These are phyloP conservation scores for Ettlia oleoabundans DNA, from an alignment of 139 green algal genomes.

Conservation along the genomic window DNA sequence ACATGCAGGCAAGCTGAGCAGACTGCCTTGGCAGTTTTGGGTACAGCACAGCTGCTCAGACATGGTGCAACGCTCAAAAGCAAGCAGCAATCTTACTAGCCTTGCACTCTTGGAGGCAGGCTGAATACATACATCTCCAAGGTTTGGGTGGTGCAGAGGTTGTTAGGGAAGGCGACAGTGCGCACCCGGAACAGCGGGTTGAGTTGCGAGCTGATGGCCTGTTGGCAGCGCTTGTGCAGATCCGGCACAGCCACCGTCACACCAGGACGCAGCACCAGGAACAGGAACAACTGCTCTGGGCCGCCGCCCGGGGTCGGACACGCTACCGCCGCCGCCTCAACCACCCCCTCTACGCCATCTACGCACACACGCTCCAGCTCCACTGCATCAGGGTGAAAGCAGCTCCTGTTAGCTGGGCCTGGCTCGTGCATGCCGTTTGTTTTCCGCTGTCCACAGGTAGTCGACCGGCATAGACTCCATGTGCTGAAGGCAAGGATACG, in stretches of 20 bases:
- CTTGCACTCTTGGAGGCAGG: not conserved
- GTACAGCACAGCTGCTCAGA: too few relatives aligned
- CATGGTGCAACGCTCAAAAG: too few relatives aligned
- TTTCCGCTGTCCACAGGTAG: too few relatives aligned
- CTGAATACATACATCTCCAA: too few relatives aligned
- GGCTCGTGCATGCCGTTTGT: too few relatives aligned
- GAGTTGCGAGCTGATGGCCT: conserved; percentile 73
- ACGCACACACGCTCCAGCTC: conserved; percentile 87
- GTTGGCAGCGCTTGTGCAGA: conserved; percentile 62
- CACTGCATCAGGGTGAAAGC: conserved; percentile 44
- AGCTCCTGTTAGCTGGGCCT: not conserved
- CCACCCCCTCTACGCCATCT: conserved; percentile 45
- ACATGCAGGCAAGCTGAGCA: too few relatives aligned
- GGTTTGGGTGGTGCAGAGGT: too few relatives aligned
- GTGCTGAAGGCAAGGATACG: not conserved
- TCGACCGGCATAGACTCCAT: too few relatives aligned
- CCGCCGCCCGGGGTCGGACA: conserved; percentile 76
- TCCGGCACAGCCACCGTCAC: not conserved
- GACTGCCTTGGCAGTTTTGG: too few relatives aligned
- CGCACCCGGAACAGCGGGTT: conserved; percentile 94
- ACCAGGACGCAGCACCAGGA: conserved; percentile 69
- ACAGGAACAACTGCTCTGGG: conserved; percentile 86
- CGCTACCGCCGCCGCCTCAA: conserved; percentile 83
- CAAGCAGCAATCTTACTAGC: not conserved
- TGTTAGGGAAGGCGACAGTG: not conserved